Evolutionary conservation across 805 yeast species (phyloP).

Genomic region (Yarrowia sp.): DNA sequence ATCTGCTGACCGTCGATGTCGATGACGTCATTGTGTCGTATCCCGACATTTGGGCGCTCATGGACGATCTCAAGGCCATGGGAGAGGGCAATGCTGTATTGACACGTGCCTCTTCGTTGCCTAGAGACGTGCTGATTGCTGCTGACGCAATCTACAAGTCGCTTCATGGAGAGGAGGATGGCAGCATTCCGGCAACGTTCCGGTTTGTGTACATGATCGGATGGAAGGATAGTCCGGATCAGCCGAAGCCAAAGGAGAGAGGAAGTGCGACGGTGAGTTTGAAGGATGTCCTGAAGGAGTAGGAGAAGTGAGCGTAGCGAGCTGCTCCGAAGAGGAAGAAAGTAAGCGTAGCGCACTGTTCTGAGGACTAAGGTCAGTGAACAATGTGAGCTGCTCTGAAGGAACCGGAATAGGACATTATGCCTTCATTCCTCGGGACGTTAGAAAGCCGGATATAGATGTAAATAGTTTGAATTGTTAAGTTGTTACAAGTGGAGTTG

Average conservation of each 20-base stretch:
- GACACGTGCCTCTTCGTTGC: slow-evolving; percentile 52
- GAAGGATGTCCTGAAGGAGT: slow-evolving; percentile 61
- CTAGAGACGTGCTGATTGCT: slow-evolving; percentile 72
- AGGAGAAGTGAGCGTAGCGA: background rate
- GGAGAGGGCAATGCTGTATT: slow-evolving; percentile 79
- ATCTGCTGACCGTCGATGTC: slow-evolving; percentile 80
- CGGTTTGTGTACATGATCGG: slow-evolving; percentile 84
- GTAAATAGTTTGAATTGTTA: slow-evolving; percentile 6
- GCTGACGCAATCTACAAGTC: slow-evolving; percentile 75
- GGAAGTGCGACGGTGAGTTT: slow-evolving; percentile 74
- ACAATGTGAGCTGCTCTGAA: too few relatives aligned
- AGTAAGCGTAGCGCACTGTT: too few relatives aligned
- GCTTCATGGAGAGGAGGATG: slow-evolving; percentile 71
- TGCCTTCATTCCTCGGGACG: too few relatives aligned
- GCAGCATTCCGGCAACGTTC: slow-evolving; percentile 78
- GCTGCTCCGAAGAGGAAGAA: too few relatives aligned
- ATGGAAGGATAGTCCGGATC: slow-evolving; percentile 76
- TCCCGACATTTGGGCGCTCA: slow-evolving; percentile 70
- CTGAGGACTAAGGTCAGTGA: too few relatives aligned
- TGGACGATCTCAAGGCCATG: slow-evolving; percentile 78
- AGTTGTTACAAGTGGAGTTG: too few relatives aligned
- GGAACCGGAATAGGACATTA: too few relatives aligned
- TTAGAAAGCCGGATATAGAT: too few relatives aligned
- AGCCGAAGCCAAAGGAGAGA: slow-evolving; percentile 74
- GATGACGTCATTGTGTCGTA: slow-evolving; percentile 82